These are phyloP conservation scores for Cryphonectria carpinicola DNA, from an alignment of 2,329 filamentous ascomycete genomes.

Conservation along the genomic window DNA sequence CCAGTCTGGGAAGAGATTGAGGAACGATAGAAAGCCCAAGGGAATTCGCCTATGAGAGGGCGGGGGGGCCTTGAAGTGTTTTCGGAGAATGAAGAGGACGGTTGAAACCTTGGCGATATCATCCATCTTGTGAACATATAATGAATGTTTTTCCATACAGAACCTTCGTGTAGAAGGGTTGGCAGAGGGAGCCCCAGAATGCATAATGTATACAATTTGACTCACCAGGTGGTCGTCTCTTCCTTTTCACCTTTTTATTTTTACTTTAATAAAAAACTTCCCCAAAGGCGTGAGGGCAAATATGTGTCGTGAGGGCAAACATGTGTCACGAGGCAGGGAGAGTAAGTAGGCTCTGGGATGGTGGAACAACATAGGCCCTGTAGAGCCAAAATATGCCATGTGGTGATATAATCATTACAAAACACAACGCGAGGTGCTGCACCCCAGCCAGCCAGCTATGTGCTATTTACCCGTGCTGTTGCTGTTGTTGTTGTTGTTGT, in stretches of 20 bases:
- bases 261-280: neutral
- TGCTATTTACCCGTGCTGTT: neutral
- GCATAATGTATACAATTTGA: slow-evolving; percentile 14
- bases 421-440: neutral
- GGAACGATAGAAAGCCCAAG: neutral
- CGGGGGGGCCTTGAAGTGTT: neutral
- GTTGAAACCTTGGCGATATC: neutral
- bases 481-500: neutral
- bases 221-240: neutral
- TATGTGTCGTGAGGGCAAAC: neutral
- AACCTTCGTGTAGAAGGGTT: neutral
- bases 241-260: neutral
- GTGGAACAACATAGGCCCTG: neutral
- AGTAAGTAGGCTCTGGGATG: neutral
- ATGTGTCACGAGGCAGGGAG: neutral
- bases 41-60: neutral
- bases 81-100: neutral
- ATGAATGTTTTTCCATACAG: neutral
- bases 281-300: neutral
- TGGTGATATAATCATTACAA: neutral
- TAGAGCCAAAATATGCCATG: slow-evolving; percentile 2
- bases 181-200: neutral
- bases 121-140: neutral
- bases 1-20: neutral
- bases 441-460: neutral